Evolutionary conservation across 371 early-diverging fungal species (phyloP).

Genomic region (Circinella minor): DNA sequence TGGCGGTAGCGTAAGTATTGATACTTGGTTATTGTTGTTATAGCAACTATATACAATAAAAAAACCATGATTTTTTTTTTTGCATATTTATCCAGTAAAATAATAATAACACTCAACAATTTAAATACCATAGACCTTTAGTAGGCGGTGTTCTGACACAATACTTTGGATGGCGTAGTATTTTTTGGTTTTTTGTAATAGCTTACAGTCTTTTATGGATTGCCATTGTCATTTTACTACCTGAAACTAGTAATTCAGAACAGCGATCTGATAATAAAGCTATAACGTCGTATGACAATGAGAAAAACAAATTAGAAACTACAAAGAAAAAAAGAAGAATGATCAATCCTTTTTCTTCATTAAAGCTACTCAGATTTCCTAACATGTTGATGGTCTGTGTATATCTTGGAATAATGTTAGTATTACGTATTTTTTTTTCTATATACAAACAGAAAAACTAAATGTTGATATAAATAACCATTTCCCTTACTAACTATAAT

Average conservation of each 20-base stretch:
- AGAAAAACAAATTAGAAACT: neutral
- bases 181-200: slow-evolving; percentile 38
- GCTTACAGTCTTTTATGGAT: slow-evolving; percentile 29
- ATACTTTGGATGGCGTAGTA: slow-evolving; percentile 52
- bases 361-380: slow-evolving; percentile 33
- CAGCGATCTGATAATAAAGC: slow-evolving; percentile 4
- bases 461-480: neutral
- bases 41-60: neutral
- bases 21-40: too few species aligned
- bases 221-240: slow-evolving; percentile 39
- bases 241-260: slow-evolving; percentile 30
- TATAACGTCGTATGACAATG: neutral
- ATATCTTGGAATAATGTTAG: slow-evolving; percentile 44
- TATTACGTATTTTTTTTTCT: neutral
- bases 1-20: slow-evolving; percentile 36
- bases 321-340: neutral
- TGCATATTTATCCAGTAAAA: neutral
- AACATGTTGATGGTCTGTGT: slow-evolving; percentile 33
- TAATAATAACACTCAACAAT: neutral
- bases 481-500: neutral
- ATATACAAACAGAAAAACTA: neutral
- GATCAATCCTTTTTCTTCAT: slow-evolving; percentile 39
- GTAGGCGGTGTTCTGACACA: slow-evolving; percentile 49
- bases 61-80: too few species aligned
- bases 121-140: slow-evolving; percentile 29